Base-by-base conservation (phyloP, 2,329 filamentous ascomycete genomes). In the Fonsecaea nubica region DNA sequence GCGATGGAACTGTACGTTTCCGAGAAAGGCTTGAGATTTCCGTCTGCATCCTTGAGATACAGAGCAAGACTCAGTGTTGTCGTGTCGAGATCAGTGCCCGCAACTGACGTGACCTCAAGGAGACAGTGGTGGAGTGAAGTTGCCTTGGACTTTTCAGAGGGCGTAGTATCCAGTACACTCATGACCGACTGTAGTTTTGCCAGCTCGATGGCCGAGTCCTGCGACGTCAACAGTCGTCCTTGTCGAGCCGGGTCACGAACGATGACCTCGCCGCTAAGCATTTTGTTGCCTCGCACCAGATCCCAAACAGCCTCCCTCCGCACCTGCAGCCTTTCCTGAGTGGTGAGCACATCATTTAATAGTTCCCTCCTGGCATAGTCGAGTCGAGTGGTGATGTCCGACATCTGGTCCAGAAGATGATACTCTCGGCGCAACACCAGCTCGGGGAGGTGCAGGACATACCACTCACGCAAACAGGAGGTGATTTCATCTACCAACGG, bases 401-500 rank as follows among this genome's bases (percentile, higher is more conserved):
- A 91, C 76, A 98, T 88, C 69, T 90, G 88, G 73, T 96, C 92
- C 63, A 99, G 82, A 62, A 89, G 86, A 58, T 85, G 82, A 79
- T 99, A 99, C 76, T 93, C 89, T 67, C 92, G 87, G 21, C 89
- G 88, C 8, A 99, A 86, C 1, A 99, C 85, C 30, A 98, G 84
- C 76, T 96, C 92, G 80, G 99, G 96, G 15, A 99, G 85, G 76
- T 97, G 96, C 18, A 93, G 97, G 21, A 95, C 96, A 80, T 99
- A 94, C 96, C 95, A 99, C 84, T 99, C 95, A 73, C 95, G 88
- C 69, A 99, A 81, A 77, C 95, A 99, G 3, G 93, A 97, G 13
- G 95, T 93, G 73, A 99, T 98, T 78, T 99, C 95, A 79, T 99
- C 95, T 30, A 99, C 93, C 68, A 99, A 80, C 2, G 95, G 95